phyloP scores from a whole-genome alignment of 2,329 filamentous ascomycete species.

The Emydomyces testavorans region DNA sequence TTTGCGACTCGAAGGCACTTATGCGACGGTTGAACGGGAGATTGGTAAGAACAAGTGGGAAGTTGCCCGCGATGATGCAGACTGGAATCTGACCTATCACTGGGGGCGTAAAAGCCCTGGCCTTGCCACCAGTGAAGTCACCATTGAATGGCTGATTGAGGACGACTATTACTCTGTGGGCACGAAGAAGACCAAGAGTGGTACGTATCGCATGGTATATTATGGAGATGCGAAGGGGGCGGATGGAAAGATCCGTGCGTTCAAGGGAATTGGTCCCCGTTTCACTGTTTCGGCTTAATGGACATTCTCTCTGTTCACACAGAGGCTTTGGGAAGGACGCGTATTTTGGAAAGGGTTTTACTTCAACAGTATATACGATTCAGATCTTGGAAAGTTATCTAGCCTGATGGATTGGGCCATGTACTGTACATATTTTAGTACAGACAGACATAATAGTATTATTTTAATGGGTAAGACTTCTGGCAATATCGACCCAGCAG shows the following conservation, averaged over 20 bases:
- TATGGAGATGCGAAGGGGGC: slow-evolving; percentile 68
- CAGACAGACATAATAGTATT: no score
- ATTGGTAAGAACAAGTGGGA: slow-evolving; percentile 47
- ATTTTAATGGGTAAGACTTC: no score
- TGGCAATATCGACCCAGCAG: no score
- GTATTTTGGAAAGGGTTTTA: neutral
- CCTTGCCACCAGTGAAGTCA: slow-evolving; percentile 65
- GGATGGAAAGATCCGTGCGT: slow-evolving; percentile 51
- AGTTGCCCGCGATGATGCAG: slow-evolving; percentile 57
- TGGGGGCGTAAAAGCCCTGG: slow-evolving; percentile 64
- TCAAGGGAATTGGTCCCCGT: slow-evolving; percentile 54
- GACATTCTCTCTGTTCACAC: neutral
- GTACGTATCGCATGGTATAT: slow-evolving; percentile 69
- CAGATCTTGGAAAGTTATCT: neutral
- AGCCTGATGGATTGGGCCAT: no score
- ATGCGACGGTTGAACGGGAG: slow-evolving; percentile 60
- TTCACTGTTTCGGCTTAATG: slow-evolving; percentile 27
- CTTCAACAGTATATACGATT: neutral
- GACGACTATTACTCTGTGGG: slow-evolving; percentile 38
- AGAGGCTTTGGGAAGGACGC: neutral
- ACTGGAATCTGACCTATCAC: slow-evolving; percentile 72
- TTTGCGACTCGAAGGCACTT: slow-evolving; percentile 65
- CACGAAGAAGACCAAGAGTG: slow-evolving; percentile 33
- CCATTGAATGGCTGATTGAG: slow-evolving; percentile 68
- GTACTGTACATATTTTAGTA: no score